Percentiles rank a stretch among this genome's conserved stretches.
Conservation (phyloP, 371 early-diverging fungal genomes). For the Gilbertella persicaria region DNA sequence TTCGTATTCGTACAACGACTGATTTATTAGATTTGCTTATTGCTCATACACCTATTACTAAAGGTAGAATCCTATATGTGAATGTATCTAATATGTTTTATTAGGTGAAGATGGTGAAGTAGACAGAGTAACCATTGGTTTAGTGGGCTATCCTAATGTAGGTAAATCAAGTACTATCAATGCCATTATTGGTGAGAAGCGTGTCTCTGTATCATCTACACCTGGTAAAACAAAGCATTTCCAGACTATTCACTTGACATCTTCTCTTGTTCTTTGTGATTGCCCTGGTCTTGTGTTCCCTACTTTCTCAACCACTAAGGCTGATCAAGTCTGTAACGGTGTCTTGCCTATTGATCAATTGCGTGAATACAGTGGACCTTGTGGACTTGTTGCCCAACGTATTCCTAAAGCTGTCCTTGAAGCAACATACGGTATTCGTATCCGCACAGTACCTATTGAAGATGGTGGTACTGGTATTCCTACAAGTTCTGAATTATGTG, state of each 20-base stretch:
- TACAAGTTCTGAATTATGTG: conserved; percentile 78
- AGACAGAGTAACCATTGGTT: conserved; percentile 82
- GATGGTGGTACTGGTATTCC: conserved; percentile 85
- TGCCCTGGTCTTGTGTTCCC: conserved; percentile 99
- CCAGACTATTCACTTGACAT: conserved; percentile 91
- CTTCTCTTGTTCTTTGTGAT: conserved; percentile 91
- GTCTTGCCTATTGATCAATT: conserved; percentile 99
- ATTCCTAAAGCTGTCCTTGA: conserved; percentile 92
- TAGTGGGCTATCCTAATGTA: conserved; percentile 99
- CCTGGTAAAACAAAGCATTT: conserved; percentile 99
- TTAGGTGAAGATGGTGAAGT: conserved; percentile 36
- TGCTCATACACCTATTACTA: conserved; percentile 35
- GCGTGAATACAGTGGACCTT: conserved; percentile 92
- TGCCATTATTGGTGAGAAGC: conserved; percentile 93
- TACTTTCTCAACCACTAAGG: conserved; percentile 95
- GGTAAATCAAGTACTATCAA: conserved; percentile 99
- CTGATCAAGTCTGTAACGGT: conserved; percentile 98
- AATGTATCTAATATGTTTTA: conserved; percentile 4
- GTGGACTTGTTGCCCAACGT: conserved; percentile 78
- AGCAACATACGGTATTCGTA: conserved; percentile 89
- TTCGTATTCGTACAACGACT: conserved; percentile 48
- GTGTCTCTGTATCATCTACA: conserved; percentile 96
- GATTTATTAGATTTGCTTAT: conserved; percentile 49
- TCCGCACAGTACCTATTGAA: conserved; percentile 74
- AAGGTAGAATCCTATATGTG: conserved; percentile 12